These are phyloP conservation scores for Xylaria sp. DNA, from an alignment of 2,329 filamentous ascomycete species.

Conservation along the genomic window DNA sequence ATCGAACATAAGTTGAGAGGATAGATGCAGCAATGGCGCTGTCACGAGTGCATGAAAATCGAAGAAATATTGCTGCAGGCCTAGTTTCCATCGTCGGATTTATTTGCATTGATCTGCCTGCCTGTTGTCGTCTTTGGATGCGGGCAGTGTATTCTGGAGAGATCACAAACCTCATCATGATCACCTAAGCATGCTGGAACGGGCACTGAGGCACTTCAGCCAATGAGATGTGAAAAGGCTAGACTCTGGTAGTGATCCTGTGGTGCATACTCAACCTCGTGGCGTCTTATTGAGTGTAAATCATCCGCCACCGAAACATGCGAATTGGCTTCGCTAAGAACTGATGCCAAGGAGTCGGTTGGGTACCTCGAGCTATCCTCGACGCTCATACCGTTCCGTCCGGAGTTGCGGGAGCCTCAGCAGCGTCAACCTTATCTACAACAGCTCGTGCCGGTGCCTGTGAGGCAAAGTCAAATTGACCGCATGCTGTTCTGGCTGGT, in stretches of 20 bases:
- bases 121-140: not conserved
- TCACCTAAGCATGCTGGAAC: not conserved
- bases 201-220: not conserved
- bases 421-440: not conserved
- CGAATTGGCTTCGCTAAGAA: no score
- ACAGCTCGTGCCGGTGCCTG: not conserved
- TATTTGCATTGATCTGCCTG: not conserved
- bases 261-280: not conserved
- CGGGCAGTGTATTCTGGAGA: not conserved
- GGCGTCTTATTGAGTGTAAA: not conserved
- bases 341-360: not conserved
- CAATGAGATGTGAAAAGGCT: not conserved
- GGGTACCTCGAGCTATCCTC: not conserved
- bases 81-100: not conserved
- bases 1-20: not conserved
- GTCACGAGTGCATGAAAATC: not conserved
- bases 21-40: not conserved
- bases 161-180: not conserved
- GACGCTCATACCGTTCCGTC: no score
- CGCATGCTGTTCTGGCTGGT: not conserved
- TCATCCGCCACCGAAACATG: no score
- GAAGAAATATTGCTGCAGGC: not conserved
- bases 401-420: not conserved
- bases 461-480: not conserved
- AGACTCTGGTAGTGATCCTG: no score